Evolutionary conservation across 257 asterid species (phyloP), one percentile per base, ranked within the genome.

Genomic region (Marsdenia floribunda): DNA sequence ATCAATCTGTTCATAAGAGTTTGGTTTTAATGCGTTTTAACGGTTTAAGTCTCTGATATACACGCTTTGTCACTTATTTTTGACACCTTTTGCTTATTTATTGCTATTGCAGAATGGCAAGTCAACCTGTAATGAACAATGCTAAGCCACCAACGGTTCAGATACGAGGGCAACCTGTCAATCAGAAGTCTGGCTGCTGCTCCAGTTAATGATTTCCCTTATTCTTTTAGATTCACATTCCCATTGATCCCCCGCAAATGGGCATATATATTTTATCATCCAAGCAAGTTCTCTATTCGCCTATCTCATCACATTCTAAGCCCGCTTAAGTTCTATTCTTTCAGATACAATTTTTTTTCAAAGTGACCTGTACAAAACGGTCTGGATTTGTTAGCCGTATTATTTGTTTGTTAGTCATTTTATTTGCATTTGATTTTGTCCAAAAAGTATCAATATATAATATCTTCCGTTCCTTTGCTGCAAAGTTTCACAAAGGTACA

Each of bases 111-210:
- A 90, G 94, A 88, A 90, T 90, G 96, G 94, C 96, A 9, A 88
- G 84, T 76, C 92, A 84, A 82, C 96, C 96, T 58, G 73, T 85
- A 68, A 77, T 82, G 53, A 86, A 70, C 85, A 87, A 77, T 53
- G 84, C 90, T 9, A 87, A 85, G 79, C 93, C 94, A 29, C 90
- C 96, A 6, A 84, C 92, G 0, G 94, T 90, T 77, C 91, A 91
- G 88, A 87, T 91, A 60, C 83, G 89, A 7, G 96, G 97, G 52
- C 94, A 91, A 67, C 96, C 97, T 12, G 89, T 91, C 42, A 83
- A 80, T 70, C 96, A 91, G 78, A 90, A 87, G 64, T 71, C 87
- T 55, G 97, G 97, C 49, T 90, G 97, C 81, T 91, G 97, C 87
- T 89, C 96, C 68, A 66, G 88, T 75, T 88, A 81, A 77, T 70